Evolutionary conservation across 805 yeast genomes (phyloP), one percentile per base, ranked within the genome.

Genomic region (Lachancea quebecensis): DNA sequence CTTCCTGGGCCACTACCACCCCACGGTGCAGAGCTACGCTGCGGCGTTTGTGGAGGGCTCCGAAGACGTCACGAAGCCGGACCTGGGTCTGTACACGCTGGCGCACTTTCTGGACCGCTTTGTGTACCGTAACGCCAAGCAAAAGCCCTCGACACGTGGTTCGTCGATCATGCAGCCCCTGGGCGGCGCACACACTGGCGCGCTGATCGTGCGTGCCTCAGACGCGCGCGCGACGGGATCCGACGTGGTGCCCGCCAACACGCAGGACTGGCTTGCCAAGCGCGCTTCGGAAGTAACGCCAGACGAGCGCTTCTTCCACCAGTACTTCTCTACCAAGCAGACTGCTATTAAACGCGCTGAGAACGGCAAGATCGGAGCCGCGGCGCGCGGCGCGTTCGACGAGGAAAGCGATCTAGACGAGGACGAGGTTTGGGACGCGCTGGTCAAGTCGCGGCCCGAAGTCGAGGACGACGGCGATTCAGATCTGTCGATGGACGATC

Each of bases 111-210:
- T 93, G 68, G 96, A 93, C 66, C 79, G 95, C 65, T 93, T 95
- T 68, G 96, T 93, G 34, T 93, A 93, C 71, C 84, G 87, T 68
- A 88, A 89, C 64, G 87, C 96, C 39, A 88, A 87, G 69, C 83
- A 79, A 56, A 85, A 83, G 65, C 72, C 80, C 15, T 64, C 71
- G 30, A 69, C 81, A n/a, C 81, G 85, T 62, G 98, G 98, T 58
- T 72, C 84, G 3, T 88, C 97, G 37, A 90, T 93, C 61, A 93
- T 93, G 98, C 99, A 93, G 72, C 98, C 99, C 41, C 72, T 93
- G 52, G 97, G 96, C 51, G 74, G 80, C 1, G 53, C 64, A 6
- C 56, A 53, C 33, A 81, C 86, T 16, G 86, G 85, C 9, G 69
- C 81, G 4, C 66, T 84, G 43, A 71, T 85, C 53, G 86, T 85